phyloP scores from a whole-genome alignment of 768 basidiomycete genomes.

The Lactifluus piperatus region DNA sequence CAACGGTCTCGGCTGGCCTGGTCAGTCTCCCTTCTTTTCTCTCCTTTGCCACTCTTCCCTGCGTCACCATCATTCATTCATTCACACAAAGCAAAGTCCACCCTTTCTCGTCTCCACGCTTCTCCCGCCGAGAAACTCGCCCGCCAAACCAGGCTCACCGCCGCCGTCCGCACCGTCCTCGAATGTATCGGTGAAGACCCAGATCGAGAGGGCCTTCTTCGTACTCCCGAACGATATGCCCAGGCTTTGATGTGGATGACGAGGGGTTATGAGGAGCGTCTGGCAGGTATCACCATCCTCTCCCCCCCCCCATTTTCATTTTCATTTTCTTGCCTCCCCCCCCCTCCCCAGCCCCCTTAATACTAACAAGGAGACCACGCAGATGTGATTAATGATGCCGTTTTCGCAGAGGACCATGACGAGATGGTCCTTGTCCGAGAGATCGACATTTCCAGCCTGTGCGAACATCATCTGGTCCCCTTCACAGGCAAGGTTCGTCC shows the following conservation, averaged over 20 bases:
- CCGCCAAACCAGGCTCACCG: constrained; percentile 68
- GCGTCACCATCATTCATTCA: neutral
- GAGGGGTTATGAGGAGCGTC: constrained; percentile 91
- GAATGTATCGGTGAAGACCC: constrained; percentile 99
- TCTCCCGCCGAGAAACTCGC: constrained; percentile 62
- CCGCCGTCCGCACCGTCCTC: constrained; percentile 83
- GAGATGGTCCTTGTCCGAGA: constrained; percentile 99
- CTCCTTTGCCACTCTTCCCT: neutral
- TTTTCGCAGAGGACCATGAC: constrained; percentile 98
- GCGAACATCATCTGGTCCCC: constrained; percentile 97
- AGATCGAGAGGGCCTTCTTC: constrained; percentile 81
- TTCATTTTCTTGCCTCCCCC: constrained; percentile 10
- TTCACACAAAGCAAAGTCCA: constrained; percentile 67
- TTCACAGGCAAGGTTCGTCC: constrained; percentile 87
- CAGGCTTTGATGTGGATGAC: constrained; percentile 99
- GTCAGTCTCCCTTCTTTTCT: constrained; percentile 32
- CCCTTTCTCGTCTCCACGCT: constrained; percentile 74
- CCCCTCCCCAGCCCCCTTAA: neutral
- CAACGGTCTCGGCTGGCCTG: constrained; percentile 91
- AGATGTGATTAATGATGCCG: constrained; percentile 98
- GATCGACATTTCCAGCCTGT: constrained; percentile 93
- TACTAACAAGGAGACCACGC: constrained; percentile 11
- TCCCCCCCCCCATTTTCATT: too few species aligned
- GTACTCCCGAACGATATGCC: constrained; percentile 92
- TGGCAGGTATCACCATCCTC: constrained; percentile 50